A percentile compares a stretch with the other conserved stretches of the same genome.
phyloP scores from a whole-genome alignment of 805 yeast genomes.

The Suhomyces emberorum region DNA sequence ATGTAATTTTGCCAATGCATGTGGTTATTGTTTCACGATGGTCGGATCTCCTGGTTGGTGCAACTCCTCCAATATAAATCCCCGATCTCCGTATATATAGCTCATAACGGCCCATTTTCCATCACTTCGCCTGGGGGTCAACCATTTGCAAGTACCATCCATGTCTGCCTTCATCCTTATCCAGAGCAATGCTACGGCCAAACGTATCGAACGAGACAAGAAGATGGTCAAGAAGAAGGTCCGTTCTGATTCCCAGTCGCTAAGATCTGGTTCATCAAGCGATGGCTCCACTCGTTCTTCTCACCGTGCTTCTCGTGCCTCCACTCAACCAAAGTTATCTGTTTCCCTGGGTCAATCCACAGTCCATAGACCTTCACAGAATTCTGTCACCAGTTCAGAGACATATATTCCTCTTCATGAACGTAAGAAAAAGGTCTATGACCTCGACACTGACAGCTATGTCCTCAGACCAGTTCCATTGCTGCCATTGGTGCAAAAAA shows the following conservation, averaged over 20 bases:
- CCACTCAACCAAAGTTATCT: not conserved
- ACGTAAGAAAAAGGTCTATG: slow-evolving; percentile 12
- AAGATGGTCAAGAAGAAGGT: not conserved
- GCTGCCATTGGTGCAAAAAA: slow-evolving; percentile 9
- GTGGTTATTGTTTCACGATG: not conserved
- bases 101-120: not conserved
- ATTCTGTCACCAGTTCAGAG: not conserved
- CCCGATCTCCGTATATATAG: slow-evolving; percentile 1
- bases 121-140: not conserved
- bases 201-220: slow-evolving; percentile 7
- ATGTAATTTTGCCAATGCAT: not conserved
- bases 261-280: slow-evolving; percentile 1
- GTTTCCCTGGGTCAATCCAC: too few relatives aligned
- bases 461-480: slow-evolving; percentile 6
- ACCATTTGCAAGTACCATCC: not conserved
- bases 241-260: slow-evolving; percentile 1
- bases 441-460: slow-evolving; percentile 9
- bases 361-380: too few relatives aligned
- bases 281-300: not conserved
- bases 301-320: not conserved
- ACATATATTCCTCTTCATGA: slow-evolving; percentile 8
- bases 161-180: slow-evolving; percentile 12
- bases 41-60: not conserved
- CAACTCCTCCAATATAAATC: too few relatives aligned
- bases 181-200: slow-evolving; percentile 4